These are phyloP conservation scores for Thoreauomyces humboldtii DNA, from an alignment of 192 early-diverging fungal genomes.

Conservation along the genomic window DNA sequence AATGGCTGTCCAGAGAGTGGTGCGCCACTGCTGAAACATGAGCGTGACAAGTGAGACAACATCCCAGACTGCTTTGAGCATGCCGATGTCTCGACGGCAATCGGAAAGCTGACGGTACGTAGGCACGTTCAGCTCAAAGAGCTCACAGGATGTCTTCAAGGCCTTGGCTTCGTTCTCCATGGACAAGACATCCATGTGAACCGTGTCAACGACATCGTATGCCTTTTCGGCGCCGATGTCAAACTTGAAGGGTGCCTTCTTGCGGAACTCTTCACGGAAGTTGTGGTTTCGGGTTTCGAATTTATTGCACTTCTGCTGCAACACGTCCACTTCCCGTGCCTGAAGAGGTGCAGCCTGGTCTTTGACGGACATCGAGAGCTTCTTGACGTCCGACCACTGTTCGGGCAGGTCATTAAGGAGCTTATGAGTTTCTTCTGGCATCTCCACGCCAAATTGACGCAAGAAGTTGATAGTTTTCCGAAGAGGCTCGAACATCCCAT, in stretches of 20 bases:
- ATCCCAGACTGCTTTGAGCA: conserved; percentile 65
- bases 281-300: conserved; percentile 64
- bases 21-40: conserved; percentile 63
- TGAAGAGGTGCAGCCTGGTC: conserved; percentile 64
- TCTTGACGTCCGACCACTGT: conserved; percentile 65
- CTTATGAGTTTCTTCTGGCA: conserved; percentile 66
- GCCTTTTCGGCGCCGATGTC: conserved; percentile 50
- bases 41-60: conserved; percentile 60
- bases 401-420: conserved; percentile 64
- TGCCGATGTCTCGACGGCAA: conserved; percentile 59
- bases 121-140: conserved; percentile 64
- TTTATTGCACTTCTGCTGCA: conserved; percentile 68
- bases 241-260: conserved; percentile 71
- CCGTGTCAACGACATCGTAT: conserved; percentile 51
- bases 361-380: conserved; percentile 58
- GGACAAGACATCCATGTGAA: conserved; percentile 52
- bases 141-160: conserved; percentile 57
- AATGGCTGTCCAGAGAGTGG: conserved; percentile 62
- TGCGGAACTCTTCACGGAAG: conserved; percentile 63
- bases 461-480: conserved; percentile 64
- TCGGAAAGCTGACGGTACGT: conserved; percentile 59
- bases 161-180: conserved; percentile 61
- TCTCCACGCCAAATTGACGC: conserved; percentile 61
- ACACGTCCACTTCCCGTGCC: conserved; percentile 61
- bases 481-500: conserved; percentile 63